These are phyloP conservation scores for Actinomortierella wolfii DNA, from an alignment of 371 early-diverging fungal species.

Conservation along the genomic window DNA sequence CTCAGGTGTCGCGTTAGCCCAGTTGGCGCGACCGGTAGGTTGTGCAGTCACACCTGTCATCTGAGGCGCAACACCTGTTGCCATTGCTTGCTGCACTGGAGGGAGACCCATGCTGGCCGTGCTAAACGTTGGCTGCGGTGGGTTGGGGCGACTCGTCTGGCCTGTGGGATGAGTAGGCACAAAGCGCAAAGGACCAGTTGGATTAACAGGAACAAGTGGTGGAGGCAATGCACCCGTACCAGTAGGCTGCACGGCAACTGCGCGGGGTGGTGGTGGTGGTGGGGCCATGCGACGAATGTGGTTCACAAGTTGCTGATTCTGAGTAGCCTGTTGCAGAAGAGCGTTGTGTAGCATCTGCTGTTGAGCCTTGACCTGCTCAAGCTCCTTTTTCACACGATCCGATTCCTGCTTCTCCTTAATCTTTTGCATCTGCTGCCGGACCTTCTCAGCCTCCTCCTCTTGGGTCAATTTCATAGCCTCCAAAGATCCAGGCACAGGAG, in stretches of 20 bases:
- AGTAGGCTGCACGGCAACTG: constrained; percentile 7
- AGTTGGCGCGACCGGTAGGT: constrained; percentile 55
- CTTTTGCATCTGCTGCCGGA: constrained; percentile 28
- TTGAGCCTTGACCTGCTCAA: constrained; percentile 39
- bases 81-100: constrained; percentile 38
- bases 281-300: constrained; percentile 34
- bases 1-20: constrained; percentile 56
- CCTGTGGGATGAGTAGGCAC: constrained; percentile 41
- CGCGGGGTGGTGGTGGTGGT: constrained; percentile 14
- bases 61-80: constrained; percentile 30
- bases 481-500: constrained; percentile 37
- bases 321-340: constrained; percentile 39
- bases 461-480: constrained; percentile 30
- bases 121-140: constrained; percentile 15
- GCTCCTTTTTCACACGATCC: constrained; percentile 33
- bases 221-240: constrained; percentile 22
- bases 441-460: constrained; percentile 39
- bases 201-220: constrained; percentile 35
- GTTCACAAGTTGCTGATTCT: constrained; percentile 36
- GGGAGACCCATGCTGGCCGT: constrained; percentile 35
- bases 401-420: constrained; percentile 23
- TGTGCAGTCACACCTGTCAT: constrained; percentile 47
- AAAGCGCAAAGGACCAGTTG: constrained; percentile 39
- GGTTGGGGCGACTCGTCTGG: constrained; percentile 19
- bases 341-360: constrained; percentile 37